phyloP scores from a whole-genome alignment of 1,284 basidiomycete genomes.

The Ceratobasidium sp. region DNA sequence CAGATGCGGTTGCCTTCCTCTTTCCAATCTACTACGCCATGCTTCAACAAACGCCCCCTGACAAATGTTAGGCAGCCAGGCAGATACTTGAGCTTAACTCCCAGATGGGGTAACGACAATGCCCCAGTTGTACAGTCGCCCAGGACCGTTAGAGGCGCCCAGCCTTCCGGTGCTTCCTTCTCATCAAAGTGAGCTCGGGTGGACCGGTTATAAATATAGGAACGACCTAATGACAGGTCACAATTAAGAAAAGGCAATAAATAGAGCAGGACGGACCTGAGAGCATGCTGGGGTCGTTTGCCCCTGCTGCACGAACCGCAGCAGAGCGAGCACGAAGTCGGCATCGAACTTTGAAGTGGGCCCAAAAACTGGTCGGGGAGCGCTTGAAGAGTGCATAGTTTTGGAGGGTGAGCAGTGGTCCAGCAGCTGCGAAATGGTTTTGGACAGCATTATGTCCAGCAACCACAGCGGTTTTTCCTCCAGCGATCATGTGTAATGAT shows the following conservation, averaged over 20 bases:
- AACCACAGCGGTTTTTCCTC: background rate
- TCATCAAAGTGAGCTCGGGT: background rate
- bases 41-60: background rate
- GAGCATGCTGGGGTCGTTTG: no score
- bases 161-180: background rate
- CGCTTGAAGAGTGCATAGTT: background rate
- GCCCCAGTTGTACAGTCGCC: conserved; percentile 7
- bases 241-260: background rate
- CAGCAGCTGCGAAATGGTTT: background rate
- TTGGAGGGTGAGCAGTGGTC: background rate
- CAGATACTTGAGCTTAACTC: conserved; percentile 1
- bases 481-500: background rate
- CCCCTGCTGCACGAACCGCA: background rate
- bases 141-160: background rate
- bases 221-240: background rate
- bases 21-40: background rate
- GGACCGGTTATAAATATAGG: background rate
- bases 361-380: background rate
- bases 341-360: background rate
- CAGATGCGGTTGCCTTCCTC: conserved; percentile 13
- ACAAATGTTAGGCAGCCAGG: background rate
- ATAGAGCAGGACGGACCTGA: no score
- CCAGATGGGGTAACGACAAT: background rate
- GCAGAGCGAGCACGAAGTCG: background rate
- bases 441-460: background rate